These are phyloP conservation scores for Epichloe uncinata DNA, from an alignment of 2,329 filamentous ascomycete genomes.

Conservation along the genomic window DNA sequence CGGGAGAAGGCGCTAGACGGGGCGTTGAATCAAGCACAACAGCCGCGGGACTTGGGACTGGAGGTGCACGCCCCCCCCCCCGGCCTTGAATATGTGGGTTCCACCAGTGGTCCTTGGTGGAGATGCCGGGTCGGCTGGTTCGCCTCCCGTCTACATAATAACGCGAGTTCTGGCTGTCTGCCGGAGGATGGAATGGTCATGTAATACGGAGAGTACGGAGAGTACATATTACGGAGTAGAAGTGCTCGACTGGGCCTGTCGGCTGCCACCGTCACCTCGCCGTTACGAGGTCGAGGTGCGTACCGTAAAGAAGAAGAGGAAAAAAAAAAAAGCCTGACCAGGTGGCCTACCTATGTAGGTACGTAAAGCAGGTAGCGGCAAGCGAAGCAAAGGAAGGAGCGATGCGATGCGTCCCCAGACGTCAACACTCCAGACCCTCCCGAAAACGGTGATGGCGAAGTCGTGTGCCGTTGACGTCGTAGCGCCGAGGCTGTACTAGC, in stretches of 20 bases:
- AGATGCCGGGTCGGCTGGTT: slow-evolving; percentile 4
- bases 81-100: not conserved
- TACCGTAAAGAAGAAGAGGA: too few species aligned
- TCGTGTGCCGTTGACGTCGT: slow-evolving; percentile 3
- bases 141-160: slow-evolving; percentile 1
- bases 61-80: not conserved
- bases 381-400: not conserved
- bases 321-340: too few species aligned
- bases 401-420: not conserved
- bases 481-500: not conserved
- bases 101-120: slow-evolving; percentile 1
- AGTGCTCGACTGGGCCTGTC: too few species aligned
- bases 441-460: slow-evolving; percentile 4
- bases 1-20: slow-evolving; percentile 2
- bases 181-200: too few species aligned
- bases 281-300: too few species aligned
- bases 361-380: not conserved
- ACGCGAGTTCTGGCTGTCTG: too few species aligned
- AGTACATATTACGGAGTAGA: too few species aligned
- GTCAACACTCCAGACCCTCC: not conserved
- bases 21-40: slow-evolving; percentile 3
- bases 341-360: not conserved
- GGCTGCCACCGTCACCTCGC: too few species aligned
- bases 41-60: not conserved
- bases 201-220: too few species aligned